Base-by-base conservation (phyloP, 176 grass and related monocot genomes). In the Eleusine coracana region DNA sequence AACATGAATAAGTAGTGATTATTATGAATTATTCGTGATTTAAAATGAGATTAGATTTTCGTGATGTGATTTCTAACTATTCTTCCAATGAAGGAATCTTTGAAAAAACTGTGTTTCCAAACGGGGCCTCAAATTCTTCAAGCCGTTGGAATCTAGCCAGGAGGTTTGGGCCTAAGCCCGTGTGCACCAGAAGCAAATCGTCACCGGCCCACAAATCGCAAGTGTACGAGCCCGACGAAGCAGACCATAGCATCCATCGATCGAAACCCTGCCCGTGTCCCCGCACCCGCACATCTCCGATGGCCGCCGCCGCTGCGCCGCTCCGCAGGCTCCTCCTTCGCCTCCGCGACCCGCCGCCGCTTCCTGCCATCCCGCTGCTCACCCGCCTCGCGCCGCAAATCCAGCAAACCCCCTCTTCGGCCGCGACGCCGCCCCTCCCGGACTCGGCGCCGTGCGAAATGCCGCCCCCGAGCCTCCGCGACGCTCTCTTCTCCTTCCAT, bases 401-500 rank as follows among this genome's bases (percentile, higher is more conserved):
- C 11, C 50, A 52, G 1, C 56, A 36, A 49, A 28, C 75, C 66
- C 48, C 86, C 17, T 13, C 66, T 2, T 0, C 71, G 1, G 17
- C 70, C 71, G 54, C 66, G 0, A 36, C 21, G n/a, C 31, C 48
- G 9, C 18, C 28, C 1, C 6, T 68, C 70, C 67, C 66, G 21
- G 6, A 16, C 59, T 40, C 70, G 12, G 14, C 48, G 69, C 41
- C 79, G 68, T 40, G 34, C 44, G 45, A 40, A 48, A 21, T 25
- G 37, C 58, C 79, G 2, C 10, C 37, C 59, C 36, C 77, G 66
- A 75, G 81, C 71, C 73, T 88, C 81, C 81, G 87, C 12, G 70
- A 86, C 73, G 60, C 73, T 23, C 80, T 88, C 73, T 59, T 71
- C 55, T 55, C 84, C 70, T 82, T 91, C 86, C 88, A 80, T 62